Conservation (phyloP, 306 rosid genomes). For the Rosa rugosa region DNA sequence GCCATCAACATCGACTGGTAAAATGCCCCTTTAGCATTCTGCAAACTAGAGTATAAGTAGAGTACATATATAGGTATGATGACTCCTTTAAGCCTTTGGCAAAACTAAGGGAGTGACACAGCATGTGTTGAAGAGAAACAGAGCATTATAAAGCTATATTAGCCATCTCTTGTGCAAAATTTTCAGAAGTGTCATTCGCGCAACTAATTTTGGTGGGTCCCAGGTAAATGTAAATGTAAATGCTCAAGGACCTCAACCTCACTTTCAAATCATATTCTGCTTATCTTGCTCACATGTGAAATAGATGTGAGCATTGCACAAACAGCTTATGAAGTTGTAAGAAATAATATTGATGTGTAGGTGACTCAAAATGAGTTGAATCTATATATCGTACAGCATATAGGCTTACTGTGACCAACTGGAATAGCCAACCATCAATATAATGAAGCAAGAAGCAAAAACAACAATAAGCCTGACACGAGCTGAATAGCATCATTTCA, state of each 20-base stretch:
- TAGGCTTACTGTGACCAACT: constrained; percentile 28
- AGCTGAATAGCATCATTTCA: constrained; percentile 39
- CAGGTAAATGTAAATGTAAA: not conserved
- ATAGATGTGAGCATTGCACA: constrained; percentile 15
- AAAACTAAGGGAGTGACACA: not conserved
- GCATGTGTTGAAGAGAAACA: not conserved
- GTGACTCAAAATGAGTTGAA: constrained; percentile 20
- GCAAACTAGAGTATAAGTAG: too few species aligned
- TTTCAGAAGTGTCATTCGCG: not conserved
- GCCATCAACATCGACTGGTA: too few species aligned
- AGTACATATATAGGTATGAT: too few species aligned
- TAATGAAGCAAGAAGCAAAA: constrained; percentile 43
- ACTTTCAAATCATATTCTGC: not conserved
- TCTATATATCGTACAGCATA: constrained; percentile 36
- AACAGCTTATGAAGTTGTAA: not conserved
- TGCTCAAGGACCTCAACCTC: not conserved
- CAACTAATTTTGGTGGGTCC: not conserved
- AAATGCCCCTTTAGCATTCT: too few species aligned
- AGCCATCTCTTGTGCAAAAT: not conserved
- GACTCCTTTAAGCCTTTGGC: not conserved
- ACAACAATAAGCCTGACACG: constrained; percentile 37
- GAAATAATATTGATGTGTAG: constrained; percentile 16
- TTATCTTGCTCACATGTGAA: not conserved
- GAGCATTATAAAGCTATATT: not conserved
- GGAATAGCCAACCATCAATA: constrained; percentile 37